These are phyloP conservation scores for Penicillium thymicola DNA, from an alignment of 2,329 filamentous ascomycete genomes.

Conservation along the genomic window DNA sequence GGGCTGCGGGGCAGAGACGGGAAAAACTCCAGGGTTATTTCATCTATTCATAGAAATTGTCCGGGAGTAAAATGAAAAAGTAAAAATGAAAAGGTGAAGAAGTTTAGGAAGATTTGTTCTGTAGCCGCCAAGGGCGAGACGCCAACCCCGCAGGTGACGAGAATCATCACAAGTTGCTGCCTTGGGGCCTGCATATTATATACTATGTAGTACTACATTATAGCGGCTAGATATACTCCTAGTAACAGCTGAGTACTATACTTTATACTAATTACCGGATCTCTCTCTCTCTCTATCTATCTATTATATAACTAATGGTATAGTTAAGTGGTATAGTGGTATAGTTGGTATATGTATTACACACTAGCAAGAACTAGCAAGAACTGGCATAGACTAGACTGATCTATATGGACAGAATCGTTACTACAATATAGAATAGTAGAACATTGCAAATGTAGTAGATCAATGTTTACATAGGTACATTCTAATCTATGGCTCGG, in stretches of 20 bases:
- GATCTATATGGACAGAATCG: too few relatives aligned
- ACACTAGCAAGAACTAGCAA: too few relatives aligned
- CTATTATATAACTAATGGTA: too few relatives aligned
- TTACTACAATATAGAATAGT: too few relatives aligned
- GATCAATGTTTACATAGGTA: background rate
- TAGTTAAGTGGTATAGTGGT: too few relatives aligned
- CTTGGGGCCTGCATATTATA: conserved; percentile 1
- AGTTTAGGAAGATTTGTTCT: background rate
- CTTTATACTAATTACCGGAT: too few relatives aligned
- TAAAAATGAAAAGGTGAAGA: background rate
- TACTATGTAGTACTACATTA: background rate
- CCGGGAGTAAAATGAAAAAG: background rate
- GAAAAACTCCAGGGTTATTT: background rate
- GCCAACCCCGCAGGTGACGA: conserved; percentile 23
- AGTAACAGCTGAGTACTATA: too few relatives aligned
- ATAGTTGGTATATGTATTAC: too few relatives aligned
- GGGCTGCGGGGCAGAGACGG: background rate
- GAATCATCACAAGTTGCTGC: conserved; percentile 11
- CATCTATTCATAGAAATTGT: conserved; percentile 7
- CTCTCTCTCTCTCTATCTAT: too few relatives aligned
- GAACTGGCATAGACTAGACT: too few relatives aligned
- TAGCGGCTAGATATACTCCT: too few relatives aligned
- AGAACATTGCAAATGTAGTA: too few relatives aligned
- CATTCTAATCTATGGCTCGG: conserved; percentile 1
- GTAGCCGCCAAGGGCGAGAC: conserved; percentile 19